Percentiles rank a stretch among this genome's conserved stretches.
phyloP scores from a whole-genome alignment of 1,284 basidiomycete species.

The Athelia sp. region DNA sequence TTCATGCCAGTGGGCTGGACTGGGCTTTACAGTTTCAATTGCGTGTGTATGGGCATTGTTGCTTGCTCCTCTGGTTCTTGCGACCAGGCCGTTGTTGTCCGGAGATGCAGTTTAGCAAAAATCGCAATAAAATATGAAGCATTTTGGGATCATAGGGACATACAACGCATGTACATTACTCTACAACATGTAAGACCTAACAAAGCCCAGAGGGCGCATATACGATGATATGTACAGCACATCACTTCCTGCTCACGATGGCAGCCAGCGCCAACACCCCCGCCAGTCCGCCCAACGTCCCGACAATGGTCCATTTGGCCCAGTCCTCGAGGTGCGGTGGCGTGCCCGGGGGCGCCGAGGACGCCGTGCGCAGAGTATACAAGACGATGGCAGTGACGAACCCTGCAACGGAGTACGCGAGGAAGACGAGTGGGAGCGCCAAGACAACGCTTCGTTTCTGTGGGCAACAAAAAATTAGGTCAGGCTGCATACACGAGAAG shows the following conservation, averaged over 20 bases:
- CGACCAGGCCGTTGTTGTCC: too few species aligned
- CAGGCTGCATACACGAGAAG: too few species aligned
- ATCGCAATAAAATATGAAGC: too few species aligned
- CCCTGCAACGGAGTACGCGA: conserved; percentile 61
- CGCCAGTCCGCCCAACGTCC: conserved; percentile 53
- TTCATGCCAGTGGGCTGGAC: too few species aligned
- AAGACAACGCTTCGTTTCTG: conserved; percentile 60
- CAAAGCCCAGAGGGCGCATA: too few species aligned
- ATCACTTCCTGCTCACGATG: conserved; percentile 38
- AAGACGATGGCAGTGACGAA: conserved; percentile 61
- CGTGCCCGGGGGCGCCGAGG: conserved; percentile 27
- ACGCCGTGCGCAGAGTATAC: conserved; percentile 56
- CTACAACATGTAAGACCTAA: too few species aligned
- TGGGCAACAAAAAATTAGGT: conserved; percentile 1
- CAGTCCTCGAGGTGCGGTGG: conserved; percentile 48
- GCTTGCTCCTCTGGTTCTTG: too few species aligned
- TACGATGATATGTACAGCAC: conserved; percentile 17
- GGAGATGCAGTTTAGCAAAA: too few species aligned
- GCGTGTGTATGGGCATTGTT: too few species aligned
- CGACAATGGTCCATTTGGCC: conserved; percentile 58
- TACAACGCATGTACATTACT: too few species aligned
- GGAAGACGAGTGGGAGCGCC: conserved; percentile 69
- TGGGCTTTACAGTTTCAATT: too few species aligned
- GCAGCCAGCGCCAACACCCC: conserved; percentile 56
- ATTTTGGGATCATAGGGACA: too few species aligned